phyloP scores from a whole-genome alignment of 1,284 basidiomycete species.

The Ustilago curta region DNA sequence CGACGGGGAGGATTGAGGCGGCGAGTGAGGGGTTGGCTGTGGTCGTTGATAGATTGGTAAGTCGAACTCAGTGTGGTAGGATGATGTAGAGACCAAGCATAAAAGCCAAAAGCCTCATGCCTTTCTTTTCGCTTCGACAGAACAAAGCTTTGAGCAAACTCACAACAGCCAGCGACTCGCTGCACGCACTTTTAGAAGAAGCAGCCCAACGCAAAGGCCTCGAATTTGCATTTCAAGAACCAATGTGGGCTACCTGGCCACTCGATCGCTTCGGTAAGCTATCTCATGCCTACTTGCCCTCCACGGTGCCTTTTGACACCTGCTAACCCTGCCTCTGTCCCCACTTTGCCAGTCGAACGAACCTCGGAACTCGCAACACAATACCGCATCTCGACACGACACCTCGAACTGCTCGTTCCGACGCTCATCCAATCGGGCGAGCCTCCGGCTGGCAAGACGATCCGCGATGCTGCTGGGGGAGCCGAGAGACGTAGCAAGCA shows the following conservation, averaged over 20 bases:
- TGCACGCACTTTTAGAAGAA: constrained; percentile 43
- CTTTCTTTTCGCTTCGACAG: too few relatives aligned
- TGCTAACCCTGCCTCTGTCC: background rate
- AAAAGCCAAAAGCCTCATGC: too few relatives aligned
- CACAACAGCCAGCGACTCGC: constrained; percentile 37
- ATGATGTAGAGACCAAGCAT: too few relatives aligned
- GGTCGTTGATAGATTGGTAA: constrained; percentile 48
- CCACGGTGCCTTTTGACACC: background rate
- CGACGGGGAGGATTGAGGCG: constrained; percentile 28
- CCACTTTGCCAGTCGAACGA: constrained; percentile 17
- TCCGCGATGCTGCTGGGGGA: constrained; percentile 12
- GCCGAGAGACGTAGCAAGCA: constrained; percentile 18
- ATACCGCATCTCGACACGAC: constrained; percentile 43
- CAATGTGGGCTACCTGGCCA: constrained; percentile 64
- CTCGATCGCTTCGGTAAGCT: constrained; percentile 58
- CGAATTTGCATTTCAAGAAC: constrained; percentile 48
- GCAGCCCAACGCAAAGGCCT: constrained; percentile 44
- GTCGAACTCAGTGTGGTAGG: background rate
- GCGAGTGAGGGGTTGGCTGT: constrained; percentile 32
- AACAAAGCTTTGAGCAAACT: constrained; percentile 45
- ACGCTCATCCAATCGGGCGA: constrained; percentile 40
- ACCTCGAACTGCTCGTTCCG: constrained; percentile 37
- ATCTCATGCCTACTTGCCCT: background rate
- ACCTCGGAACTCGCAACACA: constrained; percentile 28
- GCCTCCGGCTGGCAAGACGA: constrained; percentile 8